A percentile compares a stretch with the other conserved stretches of the same genome.
phyloP scores from a whole-genome alignment of 805 yeast species.

The Wickerhamomyces strasburgensis region DNA sequence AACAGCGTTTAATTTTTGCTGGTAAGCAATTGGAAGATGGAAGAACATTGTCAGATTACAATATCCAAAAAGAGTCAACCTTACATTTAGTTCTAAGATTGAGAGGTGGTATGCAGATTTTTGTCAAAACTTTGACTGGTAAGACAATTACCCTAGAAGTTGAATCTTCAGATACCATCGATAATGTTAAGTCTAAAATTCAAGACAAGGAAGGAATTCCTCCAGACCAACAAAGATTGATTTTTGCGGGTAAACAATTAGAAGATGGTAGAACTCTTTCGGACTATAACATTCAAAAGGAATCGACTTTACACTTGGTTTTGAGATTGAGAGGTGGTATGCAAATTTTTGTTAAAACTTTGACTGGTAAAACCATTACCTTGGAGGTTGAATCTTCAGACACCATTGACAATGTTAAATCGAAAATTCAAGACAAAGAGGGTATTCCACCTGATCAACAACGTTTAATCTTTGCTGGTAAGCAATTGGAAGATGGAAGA shows the following conservation, averaged over 20 bases:
- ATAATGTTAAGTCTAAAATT: conserved; percentile 89
- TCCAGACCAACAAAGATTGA: conserved; percentile 98
- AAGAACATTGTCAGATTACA: conserved; percentile 88
- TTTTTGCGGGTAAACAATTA: conserved; percentile 91
- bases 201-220: conserved; percentile 99
- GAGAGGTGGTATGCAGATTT: conserved; percentile 89
- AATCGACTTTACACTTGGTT: conserved; percentile 80
- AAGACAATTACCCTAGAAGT: conserved; percentile 97
- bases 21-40: conserved; percentile 96
- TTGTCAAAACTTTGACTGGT: conserved; percentile 96
- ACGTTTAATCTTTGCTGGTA: conserved; percentile 94
- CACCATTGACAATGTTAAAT: conserved; percentile 89
- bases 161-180: conserved; percentile 95
- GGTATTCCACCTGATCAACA: conserved; percentile 99
- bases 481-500: conserved; percentile 93
- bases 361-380: too few relatives aligned
- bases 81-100: conserved; percentile 78
- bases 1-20: conserved; percentile 90
- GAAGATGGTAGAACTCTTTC: conserved; percentile 93
- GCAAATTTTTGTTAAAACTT: too few relatives aligned
- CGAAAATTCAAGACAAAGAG: conserved; percentile 97
- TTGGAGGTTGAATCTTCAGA: too few relatives aligned
- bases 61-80: conserved; percentile 90
- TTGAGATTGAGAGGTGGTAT: conserved; percentile 78
- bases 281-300: conserved; percentile 93